Percentiles rank a stretch among this genome's conserved stretches.
phyloP scores from a whole-genome alignment of 2,329 filamentous ascomycete species.

The Trematosphaeria pertusa region DNA sequence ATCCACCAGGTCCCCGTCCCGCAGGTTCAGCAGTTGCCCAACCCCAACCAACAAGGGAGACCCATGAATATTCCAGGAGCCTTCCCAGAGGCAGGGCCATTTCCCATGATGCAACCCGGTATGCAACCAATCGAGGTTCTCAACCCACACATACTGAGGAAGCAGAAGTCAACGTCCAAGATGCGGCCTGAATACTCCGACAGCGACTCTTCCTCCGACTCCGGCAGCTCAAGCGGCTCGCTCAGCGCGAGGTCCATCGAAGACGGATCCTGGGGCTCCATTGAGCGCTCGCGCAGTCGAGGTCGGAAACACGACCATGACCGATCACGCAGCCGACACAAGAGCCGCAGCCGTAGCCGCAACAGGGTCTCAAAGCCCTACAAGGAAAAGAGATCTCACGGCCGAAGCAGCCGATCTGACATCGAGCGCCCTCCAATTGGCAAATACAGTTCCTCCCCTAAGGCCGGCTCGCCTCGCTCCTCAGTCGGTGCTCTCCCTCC shows the following conservation, averaged over 20 bases:
- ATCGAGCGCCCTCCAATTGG: slow-evolving; percentile 26
- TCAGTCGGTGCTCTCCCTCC: slow-evolving; percentile 19
- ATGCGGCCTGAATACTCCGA: slow-evolving; percentile 7
- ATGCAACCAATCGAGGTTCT: slow-evolving; percentile 15
- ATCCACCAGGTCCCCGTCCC: too few relatives aligned
- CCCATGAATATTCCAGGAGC: slow-evolving; percentile 21
- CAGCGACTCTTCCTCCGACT: slow-evolving; percentile 17
- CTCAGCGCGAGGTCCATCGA: slow-evolving; percentile 27
- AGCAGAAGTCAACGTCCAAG: slow-evolving; percentile 25
- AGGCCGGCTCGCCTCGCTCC: slow-evolving; percentile 24
- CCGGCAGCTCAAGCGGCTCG: slow-evolving; percentile 23
- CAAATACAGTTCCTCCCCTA: slow-evolving; percentile 23
- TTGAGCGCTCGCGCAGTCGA: slow-evolving; percentile 21
- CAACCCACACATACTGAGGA: slow-evolving; percentile 14
- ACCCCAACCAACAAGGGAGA: slow-evolving; percentile 13
- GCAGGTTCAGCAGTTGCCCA: slow-evolving; percentile 5
- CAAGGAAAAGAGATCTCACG: slow-evolving; percentile 17
- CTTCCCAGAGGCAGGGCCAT: slow-evolving; percentile 21
- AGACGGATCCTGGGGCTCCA: slow-evolving; percentile 22
- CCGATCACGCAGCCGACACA: slow-evolving; percentile 18
- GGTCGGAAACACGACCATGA: slow-evolving; percentile 15
- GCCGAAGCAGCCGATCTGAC: slow-evolving; percentile 17
- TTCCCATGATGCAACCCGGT: slow-evolving; percentile 14
- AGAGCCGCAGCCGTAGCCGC: slow-evolving; percentile 19
- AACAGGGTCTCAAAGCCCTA: slow-evolving; percentile 11